Evolutionary conservation across 148 eudicot species (phyloP).

Genomic region (Camellia japonica): DNA sequence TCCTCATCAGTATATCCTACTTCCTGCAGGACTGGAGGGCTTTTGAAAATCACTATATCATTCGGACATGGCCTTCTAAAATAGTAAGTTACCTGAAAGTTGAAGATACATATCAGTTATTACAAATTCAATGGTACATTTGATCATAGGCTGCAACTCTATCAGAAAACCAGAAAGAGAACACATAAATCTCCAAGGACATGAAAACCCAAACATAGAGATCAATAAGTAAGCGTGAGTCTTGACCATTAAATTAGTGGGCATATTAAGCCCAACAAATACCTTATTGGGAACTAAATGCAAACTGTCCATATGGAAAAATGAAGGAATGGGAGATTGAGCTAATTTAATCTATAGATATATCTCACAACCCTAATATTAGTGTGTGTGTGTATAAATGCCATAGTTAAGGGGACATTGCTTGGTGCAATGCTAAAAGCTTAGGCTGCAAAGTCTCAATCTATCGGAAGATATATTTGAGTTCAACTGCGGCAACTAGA

Average conservation of each 20-base stretch:
- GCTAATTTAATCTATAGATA: neutral
- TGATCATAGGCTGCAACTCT: neutral
- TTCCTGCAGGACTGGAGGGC: conserved; percentile 92
- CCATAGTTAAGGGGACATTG: neutral
- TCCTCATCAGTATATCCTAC: conserved; percentile 87
- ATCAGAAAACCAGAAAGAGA: neutral
- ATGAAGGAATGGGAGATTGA: neutral
- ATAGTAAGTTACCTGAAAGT: conserved; percentile 77
- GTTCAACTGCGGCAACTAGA: neutral
- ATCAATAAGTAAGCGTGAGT: neutral
- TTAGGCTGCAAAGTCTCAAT: neutral
- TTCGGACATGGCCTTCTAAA: conserved; percentile 93
- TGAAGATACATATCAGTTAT: neutral
- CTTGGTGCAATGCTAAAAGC: neutral
- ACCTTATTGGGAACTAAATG: neutral
- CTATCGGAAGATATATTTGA: neutral
- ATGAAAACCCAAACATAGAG: neutral
- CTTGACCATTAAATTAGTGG: neutral
- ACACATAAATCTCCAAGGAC: neutral
- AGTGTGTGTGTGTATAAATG: neutral
- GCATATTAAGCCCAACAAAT: neutral
- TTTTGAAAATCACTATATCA: conserved; percentile 88
- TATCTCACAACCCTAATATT: neutral
- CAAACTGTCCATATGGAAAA: neutral
- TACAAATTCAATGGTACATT: conserved; percentile 21